phyloP scores from a whole-genome alignment of 106 monocot species.

The Dendrobium officinale region DNA sequence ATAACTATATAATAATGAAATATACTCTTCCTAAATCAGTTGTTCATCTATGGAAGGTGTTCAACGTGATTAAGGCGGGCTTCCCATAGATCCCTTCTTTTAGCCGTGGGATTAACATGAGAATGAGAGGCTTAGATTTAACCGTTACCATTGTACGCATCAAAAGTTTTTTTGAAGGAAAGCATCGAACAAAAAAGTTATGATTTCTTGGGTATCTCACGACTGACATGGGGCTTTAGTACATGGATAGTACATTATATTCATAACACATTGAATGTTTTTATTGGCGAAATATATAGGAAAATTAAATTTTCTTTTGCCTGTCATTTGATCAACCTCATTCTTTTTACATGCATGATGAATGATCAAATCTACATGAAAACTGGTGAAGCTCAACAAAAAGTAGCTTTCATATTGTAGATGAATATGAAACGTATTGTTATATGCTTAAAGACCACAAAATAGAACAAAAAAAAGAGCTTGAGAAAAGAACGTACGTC shows the following conservation, averaged over 20 bases:
- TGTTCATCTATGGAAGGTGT: too few species aligned
- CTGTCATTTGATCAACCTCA: neutral
- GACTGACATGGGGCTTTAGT: neutral
- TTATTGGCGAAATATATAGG: neutral
- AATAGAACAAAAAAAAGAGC: neutral
- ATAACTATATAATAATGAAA: too few species aligned
- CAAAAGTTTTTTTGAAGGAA: neutral
- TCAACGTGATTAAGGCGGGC: too few species aligned
- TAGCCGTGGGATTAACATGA: too few species aligned
- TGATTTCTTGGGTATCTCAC: neutral
- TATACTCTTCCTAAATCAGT: too few species aligned
- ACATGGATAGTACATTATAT: neutral
- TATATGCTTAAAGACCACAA: too few species aligned
- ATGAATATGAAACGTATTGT: neutral
- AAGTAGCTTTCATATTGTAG: neutral
- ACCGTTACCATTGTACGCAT: neutral
- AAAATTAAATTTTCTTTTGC: neutral
- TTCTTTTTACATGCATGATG: neutral
- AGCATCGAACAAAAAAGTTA: neutral
- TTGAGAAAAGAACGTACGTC: too few species aligned
- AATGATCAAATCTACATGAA: neutral
- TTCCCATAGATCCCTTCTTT: too few species aligned
- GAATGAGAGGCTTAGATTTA: too few species aligned
- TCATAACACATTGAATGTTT: neutral
- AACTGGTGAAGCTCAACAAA: neutral